A percentile compares a stretch with the other conserved stretches of the same genome.
Evolutionary conservation across 108 stramenopile species (phyloP).

Genomic region (Bacterosira constricta): DNA sequence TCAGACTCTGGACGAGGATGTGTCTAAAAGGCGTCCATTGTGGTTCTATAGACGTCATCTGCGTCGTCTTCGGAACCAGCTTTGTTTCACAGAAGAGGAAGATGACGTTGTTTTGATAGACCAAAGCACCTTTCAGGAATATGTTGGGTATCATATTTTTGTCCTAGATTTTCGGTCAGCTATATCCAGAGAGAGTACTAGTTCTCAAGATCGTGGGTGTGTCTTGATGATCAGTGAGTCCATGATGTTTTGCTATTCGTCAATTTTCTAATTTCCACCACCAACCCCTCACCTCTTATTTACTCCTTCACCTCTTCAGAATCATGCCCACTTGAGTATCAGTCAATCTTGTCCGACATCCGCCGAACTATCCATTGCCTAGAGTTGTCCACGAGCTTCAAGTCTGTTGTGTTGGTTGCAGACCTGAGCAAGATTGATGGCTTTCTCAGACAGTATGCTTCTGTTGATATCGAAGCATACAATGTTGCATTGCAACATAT

Average conservation of each 20-base stretch:
- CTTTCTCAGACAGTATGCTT: slow-evolving; percentile 1
- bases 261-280: no score
- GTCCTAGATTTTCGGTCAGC: no score
- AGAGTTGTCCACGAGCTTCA: slow-evolving; percentile 1
- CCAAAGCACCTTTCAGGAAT: neutral
- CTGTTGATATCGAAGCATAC: slow-evolving; percentile 1
- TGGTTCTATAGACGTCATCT: slow-evolving; percentile 8
- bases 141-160: neutral
- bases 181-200: no score
- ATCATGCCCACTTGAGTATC: slow-evolving; percentile 14
- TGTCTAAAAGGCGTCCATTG: neutral
- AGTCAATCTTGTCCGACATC: slow-evolving; percentile 2
- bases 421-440: neutral
- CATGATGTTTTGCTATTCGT: no score
- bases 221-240: no score
- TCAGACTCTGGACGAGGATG: neutral
- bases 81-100: neutral
- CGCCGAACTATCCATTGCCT: slow-evolving; percentile 3
- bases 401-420: neutral
- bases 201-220: slow-evolving; percentile 3
- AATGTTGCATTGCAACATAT: neutral
- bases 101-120: neutral
- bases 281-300: no score
- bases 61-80: neutral
- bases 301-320: neutral